A percentile compares a stretch with the other conserved stretches of the same genome.
phyloP scores from a whole-genome alignment of 306 rosid genomes.

The Acmispon strigosus region DNA sequence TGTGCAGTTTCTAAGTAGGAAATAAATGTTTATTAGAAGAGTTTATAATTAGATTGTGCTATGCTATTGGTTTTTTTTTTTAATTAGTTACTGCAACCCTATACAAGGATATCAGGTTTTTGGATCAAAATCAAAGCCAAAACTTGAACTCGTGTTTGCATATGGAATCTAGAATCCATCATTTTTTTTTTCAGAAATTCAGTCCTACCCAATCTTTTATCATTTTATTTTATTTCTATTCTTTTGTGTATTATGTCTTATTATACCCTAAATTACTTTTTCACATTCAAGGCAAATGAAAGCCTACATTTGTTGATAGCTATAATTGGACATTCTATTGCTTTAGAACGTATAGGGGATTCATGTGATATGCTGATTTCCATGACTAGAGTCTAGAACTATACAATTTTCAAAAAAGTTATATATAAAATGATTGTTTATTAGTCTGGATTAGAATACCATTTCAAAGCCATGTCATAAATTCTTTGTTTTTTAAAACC shows the following conservation, averaged over 20 bases:
- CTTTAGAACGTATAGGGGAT: background rate
- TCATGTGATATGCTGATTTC: background rate
- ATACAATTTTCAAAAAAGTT: background rate
- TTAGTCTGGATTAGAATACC: conserved; percentile 8
- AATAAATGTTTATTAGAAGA: background rate
- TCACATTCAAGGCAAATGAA: background rate
- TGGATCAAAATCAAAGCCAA: background rate
- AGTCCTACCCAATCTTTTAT: background rate
- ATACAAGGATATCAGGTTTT: background rate
- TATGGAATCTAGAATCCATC: background rate
- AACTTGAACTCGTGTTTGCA: background rate
- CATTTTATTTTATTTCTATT: background rate
- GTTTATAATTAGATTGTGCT: conserved; percentile 7
- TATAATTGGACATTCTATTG: background rate
- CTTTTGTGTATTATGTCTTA: background rate
- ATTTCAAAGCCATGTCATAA: background rate
- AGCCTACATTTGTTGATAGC: background rate
- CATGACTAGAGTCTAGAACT: background rate
- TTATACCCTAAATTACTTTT: background rate
- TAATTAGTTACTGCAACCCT: background rate
- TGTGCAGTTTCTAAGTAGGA: background rate
- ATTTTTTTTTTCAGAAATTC: background rate
- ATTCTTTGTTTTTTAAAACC: background rate
- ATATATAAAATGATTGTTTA: background rate
- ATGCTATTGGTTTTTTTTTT: background rate